Base-by-base conservation (phyloP, 2,329 filamentous ascomycete species). In the Alternaria triticina region DNA sequence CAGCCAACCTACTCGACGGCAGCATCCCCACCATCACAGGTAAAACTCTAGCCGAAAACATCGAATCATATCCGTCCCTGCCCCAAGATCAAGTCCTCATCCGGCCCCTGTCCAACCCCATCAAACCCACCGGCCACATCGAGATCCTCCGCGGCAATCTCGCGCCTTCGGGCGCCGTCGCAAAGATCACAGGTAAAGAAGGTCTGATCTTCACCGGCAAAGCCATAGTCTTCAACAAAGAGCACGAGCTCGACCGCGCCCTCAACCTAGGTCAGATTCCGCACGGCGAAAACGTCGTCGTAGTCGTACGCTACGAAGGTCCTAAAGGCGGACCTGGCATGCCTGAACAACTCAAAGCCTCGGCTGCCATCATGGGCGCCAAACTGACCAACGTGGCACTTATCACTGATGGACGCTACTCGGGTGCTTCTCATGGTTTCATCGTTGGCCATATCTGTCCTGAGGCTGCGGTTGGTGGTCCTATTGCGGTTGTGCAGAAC, bases 151-250 rank as follows among this genome's bases (percentile, higher is more conserved):
- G 88, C 63, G 95, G 95, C 20, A 97, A 97, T 78, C 86, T 97
- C 30, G 93, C 94, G 3, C 95, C 95, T 1, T 91, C 89, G 11
- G 95, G 95, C 33, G 92, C 94, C 1, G 94, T 98, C 2, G 94
- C 94, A 64, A 98, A 98, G 81, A 97, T 98, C 80, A 97, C 95
- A 0, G 95, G 95, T 36, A 97, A 97, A 79, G 95, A 98, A 80
- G 95, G 95, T 3, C 86, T 94, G 7, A 84, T 82, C 12, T 98
- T 98, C 80, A 90, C 86, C 0, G 95, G 95, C 52, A 89, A 88
- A 68, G 95, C 93, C 0, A 86, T 89, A 20, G 92, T 96, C 49
- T 98, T 96, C 79, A 85, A 97, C 81, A 95, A 96, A 75, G 95
- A 97, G 80, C 85, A 89, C 70, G 86, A 90, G 70, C 88, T 97